Evolutionary conservation across 2,329 filamentous ascomycete genomes (phyloP).

Genomic region (Knufia petricola): DNA sequence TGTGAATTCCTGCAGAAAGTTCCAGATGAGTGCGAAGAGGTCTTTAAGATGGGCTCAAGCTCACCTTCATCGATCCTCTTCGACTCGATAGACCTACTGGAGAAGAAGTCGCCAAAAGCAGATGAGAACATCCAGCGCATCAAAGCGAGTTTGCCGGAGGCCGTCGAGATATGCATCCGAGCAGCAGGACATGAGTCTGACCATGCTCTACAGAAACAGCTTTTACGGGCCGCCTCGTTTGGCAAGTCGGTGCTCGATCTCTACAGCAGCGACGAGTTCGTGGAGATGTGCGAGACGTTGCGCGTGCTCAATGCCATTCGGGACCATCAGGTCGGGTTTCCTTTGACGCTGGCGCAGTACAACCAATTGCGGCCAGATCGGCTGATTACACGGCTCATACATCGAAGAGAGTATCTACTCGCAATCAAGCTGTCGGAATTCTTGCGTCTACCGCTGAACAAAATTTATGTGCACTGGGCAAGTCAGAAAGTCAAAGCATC

Average conservation of each 20-base stretch:
- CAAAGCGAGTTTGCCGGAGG: conserved; percentile 73
- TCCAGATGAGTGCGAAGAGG: conserved; percentile 72
- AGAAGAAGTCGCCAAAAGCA: conserved; percentile 89
- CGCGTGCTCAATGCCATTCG: conserved; percentile 87
- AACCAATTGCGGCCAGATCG: conserved; percentile 80
- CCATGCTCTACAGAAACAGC: conserved; percentile 83
- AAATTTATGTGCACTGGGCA: conserved; percentile 95
- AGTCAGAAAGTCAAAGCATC: conserved; percentile 84
- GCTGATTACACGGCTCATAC: conserved; percentile 75
- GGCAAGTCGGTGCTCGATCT: conserved; percentile 95
- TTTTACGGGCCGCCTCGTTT: conserved; percentile 93
- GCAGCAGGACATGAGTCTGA: conserved; percentile 89
- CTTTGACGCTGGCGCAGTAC: conserved; percentile 88
- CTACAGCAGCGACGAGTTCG: conserved; percentile 97
- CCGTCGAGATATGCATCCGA: conserved; percentile 86
- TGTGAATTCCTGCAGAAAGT: conserved; percentile 97
- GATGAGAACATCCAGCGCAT: conserved; percentile 97
- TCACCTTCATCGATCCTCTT: conserved; percentile 86
- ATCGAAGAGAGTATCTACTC: conserved; percentile 81
- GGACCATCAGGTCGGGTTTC: conserved; percentile 82
- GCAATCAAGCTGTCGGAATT: conserved; percentile 83
- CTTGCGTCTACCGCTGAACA: conserved; percentile 72
- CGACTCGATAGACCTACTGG: conserved; percentile 82
- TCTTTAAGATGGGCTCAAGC: conserved; percentile 80
- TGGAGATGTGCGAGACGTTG: conserved; percentile 92